phyloP scores from a whole-genome alignment of 2,329 filamentous ascomycete species.

The Chaetomium strumarium region DNA sequence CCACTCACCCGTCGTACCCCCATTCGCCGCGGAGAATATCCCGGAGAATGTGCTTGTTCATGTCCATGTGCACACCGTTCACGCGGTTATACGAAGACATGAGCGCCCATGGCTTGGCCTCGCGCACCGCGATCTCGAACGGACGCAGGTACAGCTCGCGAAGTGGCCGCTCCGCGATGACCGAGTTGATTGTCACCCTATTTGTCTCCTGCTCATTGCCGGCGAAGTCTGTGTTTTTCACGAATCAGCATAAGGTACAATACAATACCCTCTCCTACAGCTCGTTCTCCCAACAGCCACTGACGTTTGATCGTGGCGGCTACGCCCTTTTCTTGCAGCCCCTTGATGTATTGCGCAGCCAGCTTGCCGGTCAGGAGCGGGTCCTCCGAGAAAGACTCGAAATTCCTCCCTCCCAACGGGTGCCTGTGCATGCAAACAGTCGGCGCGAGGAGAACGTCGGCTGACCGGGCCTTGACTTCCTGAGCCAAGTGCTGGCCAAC shows the following conservation, averaged over 20 bases:
- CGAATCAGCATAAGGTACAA: slow-evolving; percentile 18
- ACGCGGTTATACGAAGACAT: slow-evolving; percentile 66
- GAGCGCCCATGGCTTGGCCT: slow-evolving; percentile 62
- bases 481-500: slow-evolving; percentile 66
- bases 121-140: slow-evolving; percentile 65
- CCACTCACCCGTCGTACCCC: slow-evolving; percentile 52
- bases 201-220: slow-evolving; percentile 70
- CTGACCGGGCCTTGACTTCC: slow-evolving; percentile 67
- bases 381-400: slow-evolving; percentile 83
- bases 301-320: slow-evolving; percentile 73
- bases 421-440: slow-evolving; percentile 79
- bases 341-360: slow-evolving; percentile 65
- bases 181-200: slow-evolving; percentile 57
- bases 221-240: slow-evolving; percentile 52
- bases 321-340: slow-evolving; percentile 66
- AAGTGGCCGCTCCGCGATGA: slow-evolving; percentile 58
- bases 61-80: slow-evolving; percentile 56
- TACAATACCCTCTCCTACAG: not conserved
- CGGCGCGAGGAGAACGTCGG: slow-evolving; percentile 67
- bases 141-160: slow-evolving; percentile 68
- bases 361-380: slow-evolving; percentile 70
- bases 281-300: slow-evolving; percentile 17
- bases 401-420: slow-evolving; percentile 77
- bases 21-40: slow-evolving; percentile 56
- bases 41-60: slow-evolving; percentile 50